Conservation (phyloP, 345 rosid genomes). For the Eucalyptus melliodora region DNA sequence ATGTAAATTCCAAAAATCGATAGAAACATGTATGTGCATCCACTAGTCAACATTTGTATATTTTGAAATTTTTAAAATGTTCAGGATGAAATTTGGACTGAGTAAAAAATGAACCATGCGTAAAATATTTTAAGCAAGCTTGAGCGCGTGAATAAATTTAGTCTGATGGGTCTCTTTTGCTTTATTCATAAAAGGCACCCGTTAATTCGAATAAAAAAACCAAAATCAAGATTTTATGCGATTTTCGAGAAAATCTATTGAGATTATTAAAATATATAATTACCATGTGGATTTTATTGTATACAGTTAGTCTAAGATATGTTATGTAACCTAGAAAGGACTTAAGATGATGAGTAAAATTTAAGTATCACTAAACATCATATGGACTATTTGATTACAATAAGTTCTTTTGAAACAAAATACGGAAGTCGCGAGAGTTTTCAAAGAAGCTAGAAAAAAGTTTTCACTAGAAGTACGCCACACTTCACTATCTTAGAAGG, state of each 20-base stretch:
- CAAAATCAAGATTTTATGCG: background rate
- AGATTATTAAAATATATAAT: background rate
- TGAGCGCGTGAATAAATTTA: background rate
- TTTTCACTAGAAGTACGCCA: background rate
- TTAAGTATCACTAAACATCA: background rate
- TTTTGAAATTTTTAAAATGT: accelerated
- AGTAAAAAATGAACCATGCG: background rate
- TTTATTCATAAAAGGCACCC: background rate
- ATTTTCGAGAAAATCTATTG: background rate
- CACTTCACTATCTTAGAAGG: background rate
- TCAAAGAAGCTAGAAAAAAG: background rate
- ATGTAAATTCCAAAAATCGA: background rate
- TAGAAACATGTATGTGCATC: background rate
- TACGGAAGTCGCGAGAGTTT: background rate
- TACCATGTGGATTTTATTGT: background rate
- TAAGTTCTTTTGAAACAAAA: background rate
- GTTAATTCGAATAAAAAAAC: background rate
- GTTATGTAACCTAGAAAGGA: too few relatives aligned
- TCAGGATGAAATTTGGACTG: accelerated
- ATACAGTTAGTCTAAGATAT: background rate
- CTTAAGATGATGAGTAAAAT: background rate
- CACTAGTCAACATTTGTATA: background rate
- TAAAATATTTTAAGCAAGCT: background rate
- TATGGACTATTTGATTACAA: background rate
- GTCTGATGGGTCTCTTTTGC: background rate